These are phyloP conservation scores for Ceratobasidium sp. DNA, from an alignment of 1,284 basidiomycete genomes.

Conservation along the genomic window DNA sequence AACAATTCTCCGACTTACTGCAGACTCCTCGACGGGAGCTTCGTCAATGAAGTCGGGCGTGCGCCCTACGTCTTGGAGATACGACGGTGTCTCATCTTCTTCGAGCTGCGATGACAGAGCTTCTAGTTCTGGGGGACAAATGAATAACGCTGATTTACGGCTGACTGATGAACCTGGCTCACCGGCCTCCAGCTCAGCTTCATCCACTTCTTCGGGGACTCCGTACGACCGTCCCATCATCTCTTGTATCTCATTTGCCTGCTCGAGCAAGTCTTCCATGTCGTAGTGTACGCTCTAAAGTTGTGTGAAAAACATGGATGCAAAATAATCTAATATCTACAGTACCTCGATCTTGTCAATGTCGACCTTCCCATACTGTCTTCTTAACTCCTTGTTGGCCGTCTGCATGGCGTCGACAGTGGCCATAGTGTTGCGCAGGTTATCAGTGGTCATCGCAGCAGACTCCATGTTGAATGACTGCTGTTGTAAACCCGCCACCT, in stretches of 20 bases:
- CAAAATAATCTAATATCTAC: conserved; percentile 31
- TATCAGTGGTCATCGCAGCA: conserved; percentile 93
- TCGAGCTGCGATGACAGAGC: conserved; percentile 81
- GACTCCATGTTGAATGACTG: conserved; percentile 99
- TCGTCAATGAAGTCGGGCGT: conserved; percentile 91
- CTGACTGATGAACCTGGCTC: conserved; percentile 45
- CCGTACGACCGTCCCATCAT: conserved; percentile 91
- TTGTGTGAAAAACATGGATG: conserved; percentile 6
- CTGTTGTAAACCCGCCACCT: conserved; percentile 89
- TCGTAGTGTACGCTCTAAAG: conserved; percentile 89
- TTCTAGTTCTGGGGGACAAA: conserved; percentile 76
- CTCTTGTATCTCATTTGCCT: conserved; percentile 98
- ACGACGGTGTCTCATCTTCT: conserved; percentile 86
- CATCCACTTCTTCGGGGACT: conserved; percentile 97
- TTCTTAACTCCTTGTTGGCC: conserved; percentile 97
- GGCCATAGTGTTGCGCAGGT: conserved; percentile 99
- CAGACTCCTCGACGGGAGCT: conserved; percentile 58
- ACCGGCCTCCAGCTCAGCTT: conserved; percentile 97
- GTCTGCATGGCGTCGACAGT: conserved; percentile 97
- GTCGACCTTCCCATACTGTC: conserved; percentile 97
- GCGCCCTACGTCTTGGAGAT: conserved; percentile 83
- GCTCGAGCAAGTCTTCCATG: conserved; percentile 97
- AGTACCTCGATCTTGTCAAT: conserved; percentile 97
- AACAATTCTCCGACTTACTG: conserved; percentile 22
- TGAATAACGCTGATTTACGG: background rate